Conservation (phyloP, 441 rosid genomes). For the Gossypium gossypioides region DNA sequence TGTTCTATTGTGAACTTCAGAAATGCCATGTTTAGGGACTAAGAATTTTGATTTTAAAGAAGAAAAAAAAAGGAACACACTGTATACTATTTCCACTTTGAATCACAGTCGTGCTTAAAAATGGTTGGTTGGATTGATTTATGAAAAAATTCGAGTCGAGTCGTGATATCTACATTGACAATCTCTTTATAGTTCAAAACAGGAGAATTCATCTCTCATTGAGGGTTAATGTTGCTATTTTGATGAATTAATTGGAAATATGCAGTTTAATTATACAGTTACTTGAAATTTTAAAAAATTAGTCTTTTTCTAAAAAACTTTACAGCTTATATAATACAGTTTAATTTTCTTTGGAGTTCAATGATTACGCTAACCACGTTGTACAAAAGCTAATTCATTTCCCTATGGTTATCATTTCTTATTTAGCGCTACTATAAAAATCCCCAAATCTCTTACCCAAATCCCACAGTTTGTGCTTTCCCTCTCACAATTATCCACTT, state of each 20-base stretch:
- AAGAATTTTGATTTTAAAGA: constrained; percentile 3
- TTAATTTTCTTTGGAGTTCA: not conserved
- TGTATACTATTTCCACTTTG: not conserved
- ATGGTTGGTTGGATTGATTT: not conserved
- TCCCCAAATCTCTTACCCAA: not conserved
- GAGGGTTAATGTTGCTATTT: not conserved
- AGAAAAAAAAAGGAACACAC: not conserved
- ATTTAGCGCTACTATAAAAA: not conserved
- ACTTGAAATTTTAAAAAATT: not conserved
- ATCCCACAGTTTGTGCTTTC: not conserved
- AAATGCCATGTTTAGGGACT: not conserved
- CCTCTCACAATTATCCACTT: not conserved
- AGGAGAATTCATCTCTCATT: not conserved
- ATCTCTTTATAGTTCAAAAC: not conserved
- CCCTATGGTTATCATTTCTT: not conserved
- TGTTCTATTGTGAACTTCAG: constrained; percentile 14
- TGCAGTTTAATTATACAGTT: not conserved
- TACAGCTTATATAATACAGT: not conserved
- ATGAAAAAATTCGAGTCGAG: not conserved
- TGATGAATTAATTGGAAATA: not conserved
- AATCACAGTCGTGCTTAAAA: not conserved
- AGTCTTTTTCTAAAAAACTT: not conserved
- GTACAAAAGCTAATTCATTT: not conserved
- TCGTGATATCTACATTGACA: not conserved
- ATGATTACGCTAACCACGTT: not conserved